Evolutionary conservation across 139 green algal genomes (phyloP).

Genomic region (Volvox africanus): DNA sequence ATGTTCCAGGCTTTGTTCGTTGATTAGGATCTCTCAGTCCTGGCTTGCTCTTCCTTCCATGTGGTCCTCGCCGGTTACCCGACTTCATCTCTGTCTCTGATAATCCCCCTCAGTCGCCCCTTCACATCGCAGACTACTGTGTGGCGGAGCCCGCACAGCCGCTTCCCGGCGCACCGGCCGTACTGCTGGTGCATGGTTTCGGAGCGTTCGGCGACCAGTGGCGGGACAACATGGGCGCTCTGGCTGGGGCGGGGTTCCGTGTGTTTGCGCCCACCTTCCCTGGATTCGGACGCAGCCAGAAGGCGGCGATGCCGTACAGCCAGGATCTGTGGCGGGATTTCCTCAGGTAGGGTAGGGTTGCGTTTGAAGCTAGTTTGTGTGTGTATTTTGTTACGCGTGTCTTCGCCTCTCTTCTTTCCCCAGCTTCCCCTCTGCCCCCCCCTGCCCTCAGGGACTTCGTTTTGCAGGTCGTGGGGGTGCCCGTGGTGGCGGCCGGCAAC

Average conservation of each 20-base stretch:
- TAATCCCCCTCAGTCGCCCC: too few species aligned
- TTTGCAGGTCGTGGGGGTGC: conserved; percentile 80
- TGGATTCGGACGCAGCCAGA: conserved; percentile 90
- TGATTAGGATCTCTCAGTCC: too few species aligned
- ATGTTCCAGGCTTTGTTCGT: too few species aligned
- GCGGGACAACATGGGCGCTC: conserved; percentile 77
- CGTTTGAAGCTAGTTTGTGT: too few species aligned
- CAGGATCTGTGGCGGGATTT: conserved; percentile 88
- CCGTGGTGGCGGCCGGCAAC: conserved; percentile 94
- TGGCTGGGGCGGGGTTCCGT: conserved; percentile 79
- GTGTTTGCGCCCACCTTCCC: conserved; percentile 88
- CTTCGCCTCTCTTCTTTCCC: background rate
- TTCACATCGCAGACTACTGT: conserved; percentile 71
- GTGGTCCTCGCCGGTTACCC: too few species aligned
- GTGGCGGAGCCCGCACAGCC: conserved; percentile 49
- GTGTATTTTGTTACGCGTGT: background rate
- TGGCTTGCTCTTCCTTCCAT: too few species aligned
- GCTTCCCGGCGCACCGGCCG: conserved; percentile 60
- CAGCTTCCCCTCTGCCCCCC: background rate
- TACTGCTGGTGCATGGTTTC: conserved; percentile 97
- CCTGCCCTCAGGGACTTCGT: conserved; percentile 71
- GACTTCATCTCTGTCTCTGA: too few species aligned
- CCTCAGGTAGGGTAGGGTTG: conserved; percentile 67
- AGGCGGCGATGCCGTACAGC: conserved; percentile 86
- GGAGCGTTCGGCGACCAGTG: conserved; percentile 96